Evolutionary conservation across 805 yeast species (phyloP), one percentile per base, ranked within the genome.

Genomic region (Komagataella ulmi): DNA sequence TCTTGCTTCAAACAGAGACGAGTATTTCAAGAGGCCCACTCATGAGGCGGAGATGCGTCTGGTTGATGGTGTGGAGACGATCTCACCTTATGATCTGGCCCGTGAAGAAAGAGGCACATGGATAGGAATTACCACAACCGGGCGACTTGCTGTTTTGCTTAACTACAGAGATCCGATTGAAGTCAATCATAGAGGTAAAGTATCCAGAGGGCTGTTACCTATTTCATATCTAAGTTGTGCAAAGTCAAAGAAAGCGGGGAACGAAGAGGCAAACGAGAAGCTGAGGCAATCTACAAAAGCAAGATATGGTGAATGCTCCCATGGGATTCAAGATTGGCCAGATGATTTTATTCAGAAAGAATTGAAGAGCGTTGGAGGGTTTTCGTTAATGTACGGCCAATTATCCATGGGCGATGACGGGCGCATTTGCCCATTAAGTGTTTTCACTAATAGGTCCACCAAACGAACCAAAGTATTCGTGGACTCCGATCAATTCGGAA

Each of bases 1-100:
- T 2, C 62, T 88, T 3, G 67, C 88, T 3, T 87, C 96, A 3
- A 91, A 91, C 61, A 66, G 99, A 48, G 99, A 93, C 62, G 99
- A 93, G 64, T 86, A 69, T 59, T 81, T 85, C 61, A 75, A 72
- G 47, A 68, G 99, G 49, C 81, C 83, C 2, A 91, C 98, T 0
- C 73, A 76, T 51, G 61, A 64, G n/a, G 83, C 91, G 44, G 59
- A 62, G 50, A 56, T 71, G 51, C 64, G 70, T 53, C 52, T 65
- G 54, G 65, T 69, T 21, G 53, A 48, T 18, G 24, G 45, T 3
- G 49, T 51, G 12, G 49, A 60, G 8, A 66, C 84, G 1, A 61
- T 88, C 8, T 76, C 85, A 6, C 97, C 97, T 0, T 66, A 74
- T 44, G 97, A 91, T 63, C 63, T 85, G 58, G 88, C 83, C 0